Base-by-base conservation (phyloP, 148 eudicot species). In the Nyssa sinensis region DNA sequence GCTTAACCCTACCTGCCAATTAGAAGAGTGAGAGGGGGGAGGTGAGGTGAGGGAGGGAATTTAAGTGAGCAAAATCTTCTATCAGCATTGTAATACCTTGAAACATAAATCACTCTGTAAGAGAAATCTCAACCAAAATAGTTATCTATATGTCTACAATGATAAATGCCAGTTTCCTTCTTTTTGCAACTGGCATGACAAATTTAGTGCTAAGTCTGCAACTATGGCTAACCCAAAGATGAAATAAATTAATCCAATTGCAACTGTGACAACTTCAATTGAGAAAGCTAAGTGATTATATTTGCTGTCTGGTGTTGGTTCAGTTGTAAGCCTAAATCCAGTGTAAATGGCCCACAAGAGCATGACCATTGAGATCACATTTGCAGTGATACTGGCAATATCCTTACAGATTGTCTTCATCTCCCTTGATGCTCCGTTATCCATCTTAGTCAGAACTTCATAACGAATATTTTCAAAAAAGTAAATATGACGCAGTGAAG, bases 221-320 rank as follows among this genome's bases (percentile, higher is more conserved):
- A 78, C 64, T 58, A 83, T 34, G 41, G 75, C 69, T 16, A 86
- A 55, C 24, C 85, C 83, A 14, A 81, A 73, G 28, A 81, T 49
- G 30, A 86, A 79, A 62, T 83, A 78, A 31, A 71, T 69, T 37
- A 77, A 77, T 14, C 85, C 89, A 65, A 86, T 81, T 30, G 78
- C 81, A 72, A 86, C 81, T 47, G 71, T 67, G 62, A 65, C 71
- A 19, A 84, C 76, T n/a, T 85, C 85, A 51, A 71, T 49, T 14
- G 78, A 62, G 65, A 84, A 81, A 29, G 68, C 75, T 64, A 81
- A 64, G 47, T 72, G 73, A 29, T 67, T 77, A 64, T 76, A 70
- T 69, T 76, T 79, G 47, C 75, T 74, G 13, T 74, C 81, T 62
- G 59, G 65, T 64, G 63, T 75, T 16, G 80, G 64, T 66, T 72